These are phyloP conservation scores for Phytopythium oedochilum DNA, from an alignment of 352 stramenopile genomes.

Conservation along the genomic window DNA sequence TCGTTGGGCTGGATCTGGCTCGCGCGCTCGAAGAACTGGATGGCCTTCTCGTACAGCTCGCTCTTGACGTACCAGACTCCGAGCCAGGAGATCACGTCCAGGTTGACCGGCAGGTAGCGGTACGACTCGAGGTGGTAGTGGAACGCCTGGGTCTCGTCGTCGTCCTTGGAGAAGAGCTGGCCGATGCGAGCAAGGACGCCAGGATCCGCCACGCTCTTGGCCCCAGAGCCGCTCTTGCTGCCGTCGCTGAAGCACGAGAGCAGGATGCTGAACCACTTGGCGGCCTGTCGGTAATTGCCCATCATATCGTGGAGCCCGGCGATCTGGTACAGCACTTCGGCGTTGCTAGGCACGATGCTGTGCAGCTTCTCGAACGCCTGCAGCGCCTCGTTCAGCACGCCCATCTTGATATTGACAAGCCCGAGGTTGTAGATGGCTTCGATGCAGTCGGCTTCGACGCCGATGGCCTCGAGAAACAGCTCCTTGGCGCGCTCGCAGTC, in stretches of 20 bases:
- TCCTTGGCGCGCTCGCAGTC: slow-evolving; percentile 93
- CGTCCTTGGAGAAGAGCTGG: slow-evolving; percentile 93
- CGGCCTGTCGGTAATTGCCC: slow-evolving; percentile 81
- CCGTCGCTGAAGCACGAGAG: slow-evolving; percentile 88
- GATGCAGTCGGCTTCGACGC: slow-evolving; percentile 92
- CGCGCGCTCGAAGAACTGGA: slow-evolving; percentile 95
- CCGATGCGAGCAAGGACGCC: slow-evolving; percentile 86
- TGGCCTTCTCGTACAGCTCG: slow-evolving; percentile 96
- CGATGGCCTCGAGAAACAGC: slow-evolving; percentile 93
- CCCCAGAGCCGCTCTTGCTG: slow-evolving; percentile 45
- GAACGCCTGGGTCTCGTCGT: slow-evolving; percentile 93
- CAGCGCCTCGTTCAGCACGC: slow-evolving; percentile 87
- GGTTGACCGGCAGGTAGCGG: slow-evolving; percentile 92
- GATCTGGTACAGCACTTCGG: slow-evolving; percentile 95
- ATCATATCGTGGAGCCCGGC: slow-evolving; percentile 93
- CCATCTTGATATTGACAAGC: slow-evolving; percentile 86
- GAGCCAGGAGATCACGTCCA: slow-evolving; percentile 96
- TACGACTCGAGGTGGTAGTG: slow-evolving; percentile 96
- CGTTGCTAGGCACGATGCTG: slow-evolving; percentile 91
- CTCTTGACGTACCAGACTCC: slow-evolving; percentile 97
- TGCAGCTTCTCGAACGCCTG: slow-evolving; percentile 97
- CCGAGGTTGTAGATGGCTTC: slow-evolving; percentile 97
- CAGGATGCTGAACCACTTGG: slow-evolving; percentile 95
- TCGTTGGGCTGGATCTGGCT: slow-evolving; percentile 93
- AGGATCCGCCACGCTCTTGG: slow-evolving; percentile 71